These are phyloP conservation scores for Conticribra weissflogii DNA, from an alignment of 108 stramenopile genomes.

Conservation along the genomic window DNA sequence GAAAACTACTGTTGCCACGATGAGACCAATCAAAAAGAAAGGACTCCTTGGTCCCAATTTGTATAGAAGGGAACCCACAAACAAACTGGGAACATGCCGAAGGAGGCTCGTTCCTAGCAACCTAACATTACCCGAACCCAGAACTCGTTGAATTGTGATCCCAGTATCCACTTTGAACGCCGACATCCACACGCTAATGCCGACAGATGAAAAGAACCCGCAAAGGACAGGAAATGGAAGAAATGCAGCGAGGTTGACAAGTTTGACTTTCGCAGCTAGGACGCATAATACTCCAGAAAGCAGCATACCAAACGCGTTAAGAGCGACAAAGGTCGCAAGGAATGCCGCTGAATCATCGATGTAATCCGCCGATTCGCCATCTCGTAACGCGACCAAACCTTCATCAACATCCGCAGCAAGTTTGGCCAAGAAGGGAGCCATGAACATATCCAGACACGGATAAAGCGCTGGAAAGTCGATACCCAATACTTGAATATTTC, in stretches of 20 bases:
- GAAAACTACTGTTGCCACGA: slow-evolving; percentile 41
- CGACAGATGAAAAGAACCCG: slow-evolving; percentile 81
- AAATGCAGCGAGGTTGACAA: slow-evolving; percentile 68
- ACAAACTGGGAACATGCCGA: slow-evolving; percentile 60
- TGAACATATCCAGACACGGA: slow-evolving; percentile 64
- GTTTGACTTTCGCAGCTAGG: slow-evolving; percentile 59
- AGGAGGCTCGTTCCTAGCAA: slow-evolving; percentile 28
- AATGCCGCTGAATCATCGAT: slow-evolving; percentile 47
- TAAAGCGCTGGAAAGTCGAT: slow-evolving; percentile 33
- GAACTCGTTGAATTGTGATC: slow-evolving; percentile 30
- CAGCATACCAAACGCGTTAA: slow-evolving; percentile 58
- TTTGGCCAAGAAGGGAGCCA: slow-evolving; percentile 74
- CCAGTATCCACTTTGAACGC: slow-evolving; percentile 65
- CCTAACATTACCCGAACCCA: slow-evolving; percentile 43
- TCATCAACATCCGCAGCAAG: slow-evolving; percentile 62
- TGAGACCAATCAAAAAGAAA: slow-evolving; percentile 51
- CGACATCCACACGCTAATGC: slow-evolving; percentile 65
- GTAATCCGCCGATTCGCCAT: slow-evolving; percentile 16
- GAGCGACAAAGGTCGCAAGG: slow-evolving; percentile 64
- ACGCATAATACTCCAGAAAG: slow-evolving; percentile 50
- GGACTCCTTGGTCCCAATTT: slow-evolving; percentile 62
- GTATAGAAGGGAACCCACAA: slow-evolving; percentile 57
- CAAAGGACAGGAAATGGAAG: slow-evolving; percentile 76
- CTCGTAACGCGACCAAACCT: slow-evolving; percentile 27
- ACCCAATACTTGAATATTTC: slow-evolving; percentile 22